phyloP scores from a whole-genome alignment of 805 yeast genomes.

The Candida insectorum region DNA sequence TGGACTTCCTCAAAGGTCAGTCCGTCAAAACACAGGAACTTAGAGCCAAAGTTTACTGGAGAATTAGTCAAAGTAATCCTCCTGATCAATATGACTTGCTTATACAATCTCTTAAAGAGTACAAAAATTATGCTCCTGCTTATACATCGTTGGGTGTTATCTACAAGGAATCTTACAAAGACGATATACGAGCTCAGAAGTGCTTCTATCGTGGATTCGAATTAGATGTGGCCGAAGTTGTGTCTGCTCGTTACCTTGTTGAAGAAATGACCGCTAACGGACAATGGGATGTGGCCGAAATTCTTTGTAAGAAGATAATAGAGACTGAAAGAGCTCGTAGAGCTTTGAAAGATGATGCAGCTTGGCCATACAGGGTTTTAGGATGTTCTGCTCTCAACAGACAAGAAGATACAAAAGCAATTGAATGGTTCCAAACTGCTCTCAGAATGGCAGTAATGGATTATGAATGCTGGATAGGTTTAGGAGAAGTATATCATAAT shows the following conservation, averaged over 20 bases:
- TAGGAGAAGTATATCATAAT: conserved; percentile 92
- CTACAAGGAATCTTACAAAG: conserved; percentile 58
- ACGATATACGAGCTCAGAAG: conserved; percentile 68
- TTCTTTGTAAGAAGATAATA: conserved; percentile 64
- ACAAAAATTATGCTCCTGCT: conserved; percentile 69
- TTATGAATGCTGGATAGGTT: conserved; percentile 82
- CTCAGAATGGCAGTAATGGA: conserved; percentile 66
- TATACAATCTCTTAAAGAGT: conserved; percentile 59
- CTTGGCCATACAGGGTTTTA: conserved; percentile 89
- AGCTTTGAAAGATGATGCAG: conserved; percentile 34
- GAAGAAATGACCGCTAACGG: conserved; percentile 59
- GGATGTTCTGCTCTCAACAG: conserved; percentile 74
- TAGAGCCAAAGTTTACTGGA: conserved; percentile 65
- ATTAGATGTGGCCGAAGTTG: conserved; percentile 69
- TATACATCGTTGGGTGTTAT: conserved; percentile 77
- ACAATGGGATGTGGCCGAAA: conserved; percentile 85
- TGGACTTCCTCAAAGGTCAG: conserved; percentile 44
- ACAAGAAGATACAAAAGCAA: conserved; percentile 73
- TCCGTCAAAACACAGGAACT: conserved; percentile 51
- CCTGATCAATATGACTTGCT: conserved; percentile 43
- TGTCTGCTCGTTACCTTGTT: conserved; percentile 72
- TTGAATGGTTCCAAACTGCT: conserved; percentile 86
- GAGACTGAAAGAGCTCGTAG: conserved; percentile 59
- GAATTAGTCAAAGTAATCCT: conserved; percentile 57
- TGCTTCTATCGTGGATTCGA: conserved; percentile 91